Evolutionary conservation across 139 green algal genomes (phyloP).

Genomic region (Pseudopediastrum boryanum): DNA sequence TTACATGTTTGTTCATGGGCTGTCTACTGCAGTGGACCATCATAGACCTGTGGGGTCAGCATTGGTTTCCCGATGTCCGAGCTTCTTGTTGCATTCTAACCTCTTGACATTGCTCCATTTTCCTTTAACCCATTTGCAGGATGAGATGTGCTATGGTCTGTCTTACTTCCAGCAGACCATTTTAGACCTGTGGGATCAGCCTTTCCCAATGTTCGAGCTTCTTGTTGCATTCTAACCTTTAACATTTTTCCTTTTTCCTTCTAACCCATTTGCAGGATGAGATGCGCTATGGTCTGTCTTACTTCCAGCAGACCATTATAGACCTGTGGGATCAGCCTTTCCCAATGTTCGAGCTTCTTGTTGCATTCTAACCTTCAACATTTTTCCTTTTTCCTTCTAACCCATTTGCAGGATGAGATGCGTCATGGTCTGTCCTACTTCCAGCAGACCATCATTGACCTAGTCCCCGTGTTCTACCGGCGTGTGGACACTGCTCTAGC

Average conservation of each 20-base stretch:
- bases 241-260: too few species aligned
- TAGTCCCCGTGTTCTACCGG: conserved; percentile 60
- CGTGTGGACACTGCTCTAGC: conserved; percentile 90
- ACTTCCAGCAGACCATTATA: conserved; percentile 93
- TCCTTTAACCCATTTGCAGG: conserved; percentile 84
- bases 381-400: conserved; percentile 81
- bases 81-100: background rate
- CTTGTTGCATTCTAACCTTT: too few species aligned
- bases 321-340: conserved; percentile 50
- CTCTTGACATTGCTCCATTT: too few species aligned
- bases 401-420: conserved; percentile 94
- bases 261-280: conserved; percentile 68
- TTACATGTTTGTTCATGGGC: too few species aligned
- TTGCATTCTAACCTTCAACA: too few species aligned
- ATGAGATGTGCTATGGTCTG: conserved; percentile 94
- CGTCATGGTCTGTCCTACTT: conserved; percentile 92
- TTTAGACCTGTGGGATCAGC: conserved; percentile 76
- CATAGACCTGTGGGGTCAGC: conserved; percentile 62
- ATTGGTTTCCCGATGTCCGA: background rate
- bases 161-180: conserved; percentile 94
- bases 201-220: too few species aligned
- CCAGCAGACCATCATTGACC: conserved; percentile 88
- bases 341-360: background rate
- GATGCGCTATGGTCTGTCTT: conserved; percentile 90
- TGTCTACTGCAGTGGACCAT: conserved; percentile 93